Base-by-base conservation (phyloP, 306 rosid species). In the Lotus japonicus region DNA sequence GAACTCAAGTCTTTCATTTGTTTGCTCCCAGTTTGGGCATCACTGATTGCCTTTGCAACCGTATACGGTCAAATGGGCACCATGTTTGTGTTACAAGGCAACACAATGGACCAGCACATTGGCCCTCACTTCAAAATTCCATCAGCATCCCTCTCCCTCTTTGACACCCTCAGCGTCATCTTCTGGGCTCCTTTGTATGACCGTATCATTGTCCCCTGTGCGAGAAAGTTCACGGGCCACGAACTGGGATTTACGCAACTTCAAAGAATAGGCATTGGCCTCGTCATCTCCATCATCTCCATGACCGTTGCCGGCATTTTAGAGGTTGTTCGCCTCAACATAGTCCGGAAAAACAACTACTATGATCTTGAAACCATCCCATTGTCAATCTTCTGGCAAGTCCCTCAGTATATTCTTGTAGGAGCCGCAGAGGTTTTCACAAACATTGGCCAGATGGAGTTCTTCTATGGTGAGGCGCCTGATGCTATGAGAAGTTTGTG, bases 41-140 rank as follows among this genome's bases (percentile, higher is more conserved):
- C 86, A 5, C 78, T 87, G 11, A 89, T 89, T 7, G 89, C 82
- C 17, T 85, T 89, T 52, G 71, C 91, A 18, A 75, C 89, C 0
- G 94, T 89, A 4, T 89, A 85, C 80, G 66, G 88, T 46, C 96
- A 89, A 80, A 89, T 87, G 91, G 79, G 70, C 85, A 89, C 96
- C 26, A 85, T 89, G 94, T 89, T 89, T 60, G 94, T 89, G 18
- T 65, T 89, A 60, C 96, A 89, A 75, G 96, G 96, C 58, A 83
- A 89, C 83, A 83, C 84, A 71, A 44, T 89, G 89, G 85, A 89
- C 77, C 91, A 78, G 16, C 89, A 72, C 64, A 82, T 89, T 41
- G 91, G 94, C 2, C 86, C 84, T 4, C 16, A 66, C 41, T 87
- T 89, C 81, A 58, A 85, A 19, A 87, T 89, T 42, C 96, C 94